Evolutionary conservation across 768 basidiomycete genomes (phyloP), one percentile per base, ranked within the genome.

Genomic region (Tubosaeta brunneosetosa): DNA sequence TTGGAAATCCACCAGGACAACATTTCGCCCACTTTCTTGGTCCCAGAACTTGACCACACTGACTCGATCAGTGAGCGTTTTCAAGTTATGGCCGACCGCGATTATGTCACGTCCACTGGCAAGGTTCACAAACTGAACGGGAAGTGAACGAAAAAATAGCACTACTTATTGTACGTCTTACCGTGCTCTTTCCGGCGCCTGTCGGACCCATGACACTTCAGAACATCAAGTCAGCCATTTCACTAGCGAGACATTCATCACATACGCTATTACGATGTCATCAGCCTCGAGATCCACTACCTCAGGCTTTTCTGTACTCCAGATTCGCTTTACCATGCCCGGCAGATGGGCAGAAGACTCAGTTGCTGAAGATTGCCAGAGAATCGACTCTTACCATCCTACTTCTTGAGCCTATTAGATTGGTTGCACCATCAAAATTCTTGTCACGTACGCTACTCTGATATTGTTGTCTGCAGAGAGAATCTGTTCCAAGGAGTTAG

Each of bases 1-100:
- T 0, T 63, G 65, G 0, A 56, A 62, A 22, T 67, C 65, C 29
- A 67, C 61, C 3, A 66, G 31, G 14, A 64, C 62, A 2, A 64
- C 27, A 9, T 45, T 1, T 26, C 16, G 41, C 13, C 16, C 4
- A 31, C n/a, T 55, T 9, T 42, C 32, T 4, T 52, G n/a, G n/a
- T 61, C 27, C 44, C 13, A 25, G 29, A 53, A 53, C 49, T 19
- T 54, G 36, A 55, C 17, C 0, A 55, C 49, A 4, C 1, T 29
- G 29, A 61, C 51, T 4, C 55, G 1, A 9, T 41, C 47, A 17
- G 56, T 53, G 12, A 11, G 17, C 17, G 59, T 58, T 19, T 7
- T 47, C 29, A 57, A 34, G 4, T 3, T 3, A 36, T 61, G 62
- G 3, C 57, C 59, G 1, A 54, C 33, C 3, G 44, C 53, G 0